Percentiles rank a stretch among this genome's conserved stretches.
Conservation (phyloP, 768 basidiomycete genomes). For the Tylopilus plumbeoviolaceoides region DNA sequence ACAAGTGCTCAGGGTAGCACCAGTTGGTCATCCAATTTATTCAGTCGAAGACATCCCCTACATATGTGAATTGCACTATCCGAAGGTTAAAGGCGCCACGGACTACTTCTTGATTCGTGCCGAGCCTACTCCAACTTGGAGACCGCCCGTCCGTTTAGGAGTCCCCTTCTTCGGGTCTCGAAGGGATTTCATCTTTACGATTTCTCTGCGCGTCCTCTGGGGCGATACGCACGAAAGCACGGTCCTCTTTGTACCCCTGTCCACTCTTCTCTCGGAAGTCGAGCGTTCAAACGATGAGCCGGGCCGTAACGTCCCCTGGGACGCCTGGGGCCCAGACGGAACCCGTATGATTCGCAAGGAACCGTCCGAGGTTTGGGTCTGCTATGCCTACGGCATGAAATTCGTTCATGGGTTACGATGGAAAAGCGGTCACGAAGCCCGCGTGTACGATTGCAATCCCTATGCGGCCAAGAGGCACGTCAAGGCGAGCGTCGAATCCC, state of each 20-base stretch:
- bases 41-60: constrained; percentile 14
- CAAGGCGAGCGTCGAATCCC: constrained; percentile 4
- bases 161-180: constrained; percentile 24
- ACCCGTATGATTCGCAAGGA: constrained; percentile 28
- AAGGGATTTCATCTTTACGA: constrained; percentile 31
- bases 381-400: constrained; percentile 34
- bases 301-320: constrained; percentile 23
- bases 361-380: constrained; percentile 33
- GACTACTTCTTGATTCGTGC: constrained; percentile 29
- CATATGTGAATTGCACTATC: constrained; percentile 27
- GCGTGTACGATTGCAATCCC: constrained; percentile 33
- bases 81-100: constrained; percentile 12
- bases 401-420: constrained; percentile 27
- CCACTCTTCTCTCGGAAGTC: constrained; percentile 27
- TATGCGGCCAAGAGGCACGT: constrained; percentile 18
- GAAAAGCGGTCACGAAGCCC: constrained; percentile 16
- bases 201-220: constrained; percentile 20
- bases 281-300: constrained; percentile 5
- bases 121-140: constrained; percentile 31
- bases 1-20: constrained; percentile 19
- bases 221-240: constrained; percentile 8
- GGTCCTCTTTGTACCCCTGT: constrained; percentile 31
- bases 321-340: constrained; percentile 29
- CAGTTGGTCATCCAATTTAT: background rate
- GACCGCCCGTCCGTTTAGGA: constrained; percentile 1